phyloP scores from a whole-genome alignment of 257 asterid species.

The Cynanchum wilfordii region DNA sequence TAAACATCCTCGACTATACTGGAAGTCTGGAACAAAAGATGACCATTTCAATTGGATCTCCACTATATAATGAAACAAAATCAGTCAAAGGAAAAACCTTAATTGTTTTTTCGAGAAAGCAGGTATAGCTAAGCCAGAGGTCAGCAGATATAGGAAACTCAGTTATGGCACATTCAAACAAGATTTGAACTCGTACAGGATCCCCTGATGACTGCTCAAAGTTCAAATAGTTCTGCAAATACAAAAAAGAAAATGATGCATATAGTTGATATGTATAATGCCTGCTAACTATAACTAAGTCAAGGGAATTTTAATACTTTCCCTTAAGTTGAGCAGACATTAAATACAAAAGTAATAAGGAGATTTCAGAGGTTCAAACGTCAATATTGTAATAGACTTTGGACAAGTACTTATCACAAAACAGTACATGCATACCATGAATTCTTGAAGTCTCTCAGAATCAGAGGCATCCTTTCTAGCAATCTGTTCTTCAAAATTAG shows the following conservation, averaged over 20 bases:
- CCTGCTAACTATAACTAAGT: neutral
- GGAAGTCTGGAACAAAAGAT: conserved; percentile 53
- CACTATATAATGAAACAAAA: neutral
- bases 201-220: conserved; percentile 92
- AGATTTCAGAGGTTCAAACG: neutral
- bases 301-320: neutral
- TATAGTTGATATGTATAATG: neutral
- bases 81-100: conserved; percentile 47
- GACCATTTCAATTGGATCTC: neutral
- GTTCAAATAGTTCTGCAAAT: conserved; percentile 68
- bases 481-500: conserved; percentile 60
- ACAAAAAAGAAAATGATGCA: conserved; percentile 14
- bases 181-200: conserved; percentile 89
- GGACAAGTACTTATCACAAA: neutral
- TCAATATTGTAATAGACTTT: neutral
- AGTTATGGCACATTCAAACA: conserved; percentile 84
- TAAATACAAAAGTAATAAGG: neutral
- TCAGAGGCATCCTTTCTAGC: conserved; percentile 45
- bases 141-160: conserved; percentile 75
- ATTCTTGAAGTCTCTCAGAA: conserved; percentile 60
- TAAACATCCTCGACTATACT: conserved; percentile 70
- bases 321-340: neutral
- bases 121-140: conserved; percentile 78
- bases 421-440: conserved; percentile 41
- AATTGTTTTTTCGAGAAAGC: conserved; percentile 77